Base-by-base conservation (phyloP, 2,329 filamentous ascomycete species). In the Sarocladium strictum region DNA sequence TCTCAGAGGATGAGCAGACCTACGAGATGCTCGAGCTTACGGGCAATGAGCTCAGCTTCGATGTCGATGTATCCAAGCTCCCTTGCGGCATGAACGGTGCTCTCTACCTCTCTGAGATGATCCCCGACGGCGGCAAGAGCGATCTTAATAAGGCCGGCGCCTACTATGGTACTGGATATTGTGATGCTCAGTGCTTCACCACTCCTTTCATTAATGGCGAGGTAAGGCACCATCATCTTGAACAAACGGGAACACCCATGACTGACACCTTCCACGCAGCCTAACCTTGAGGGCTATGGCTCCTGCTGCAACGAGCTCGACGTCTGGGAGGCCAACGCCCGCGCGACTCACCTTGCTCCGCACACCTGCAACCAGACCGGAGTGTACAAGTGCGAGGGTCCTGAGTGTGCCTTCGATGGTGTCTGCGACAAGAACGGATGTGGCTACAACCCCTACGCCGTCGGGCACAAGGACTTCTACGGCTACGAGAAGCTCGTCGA, bases 81-180 rank as follows among this genome's bases (percentile, higher is more conserved):
- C 80, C 81, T 14, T 88, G 85, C 59, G 85, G 85, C 55, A 72
- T 87, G 64, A 87, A 88, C 65, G 84, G 84, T 57, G 84, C 84
- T 19, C 65, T 87, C 27, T 87, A 87, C 69, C 77, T 87, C 15
- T 72, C 69, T 19, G 72, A 75, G 65, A 76, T 76, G 73, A 75
- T 80, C 12, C 69, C 74, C 9, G 80, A 85, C 61, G 86, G 86
- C 60, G 85, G 83, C 32, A 58, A 75, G 61, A 80, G 77, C 62
- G 63, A 73, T 0, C 72, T 67, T 54, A 83, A 81, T 68, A 74
- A 75, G 54, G 83, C 77, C 24, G 83, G 84, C 55, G 80, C 83
- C 2, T 71, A 74, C 53, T 83, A 81, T 57, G 83, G 83, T 37
- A 82, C 79, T 2, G 84, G 84, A 3, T 86, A 86, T 68, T 86